These are phyloP conservation scores for Chamaecrista fasciculata DNA, from an alignment of 306 rosid genomes.

Conservation along the genomic window DNA sequence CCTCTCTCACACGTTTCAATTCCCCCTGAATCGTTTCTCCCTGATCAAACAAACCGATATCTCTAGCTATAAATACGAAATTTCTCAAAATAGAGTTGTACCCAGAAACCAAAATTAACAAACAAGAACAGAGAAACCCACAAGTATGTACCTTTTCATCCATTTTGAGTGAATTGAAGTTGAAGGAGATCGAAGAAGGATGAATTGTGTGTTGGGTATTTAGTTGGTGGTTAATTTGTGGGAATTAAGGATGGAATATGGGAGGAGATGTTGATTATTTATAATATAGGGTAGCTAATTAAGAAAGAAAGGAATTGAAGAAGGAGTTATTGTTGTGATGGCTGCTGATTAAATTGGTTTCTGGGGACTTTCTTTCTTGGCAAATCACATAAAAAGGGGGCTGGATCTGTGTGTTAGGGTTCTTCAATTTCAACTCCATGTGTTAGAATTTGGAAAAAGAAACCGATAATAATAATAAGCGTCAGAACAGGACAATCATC, in stretches of 20 bases:
- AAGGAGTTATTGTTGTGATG: conserved; percentile 15
- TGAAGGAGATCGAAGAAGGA: conserved; percentile 7
- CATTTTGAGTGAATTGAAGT: conserved; percentile 23
- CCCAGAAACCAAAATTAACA: background rate
- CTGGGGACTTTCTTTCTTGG: background rate
- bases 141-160: conserved; percentile 33
- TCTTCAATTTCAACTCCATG: conserved; percentile 41
- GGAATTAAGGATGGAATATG: background rate
- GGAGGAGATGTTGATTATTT: conserved; percentile 11
- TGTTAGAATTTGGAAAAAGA: too few relatives aligned
- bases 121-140: background rate
- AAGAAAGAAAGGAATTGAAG: conserved; percentile 1
- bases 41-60: conserved; percentile 23
- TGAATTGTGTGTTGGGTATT: background rate
- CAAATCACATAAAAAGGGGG: background rate
- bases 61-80: background rate
- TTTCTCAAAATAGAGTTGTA: background rate
- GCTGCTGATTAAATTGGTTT: too few relatives aligned
- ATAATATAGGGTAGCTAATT: too few relatives aligned
- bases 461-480: too few relatives aligned
- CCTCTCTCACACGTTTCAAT: conserved; percentile 43
- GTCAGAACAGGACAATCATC: too few relatives aligned
- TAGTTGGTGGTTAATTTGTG: background rate
- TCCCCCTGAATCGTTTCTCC: conserved; percentile 35
- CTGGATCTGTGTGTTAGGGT: background rate